Conservation (phyloP, 306 rosid genomes). For the Gillenia trifoliata region DNA sequence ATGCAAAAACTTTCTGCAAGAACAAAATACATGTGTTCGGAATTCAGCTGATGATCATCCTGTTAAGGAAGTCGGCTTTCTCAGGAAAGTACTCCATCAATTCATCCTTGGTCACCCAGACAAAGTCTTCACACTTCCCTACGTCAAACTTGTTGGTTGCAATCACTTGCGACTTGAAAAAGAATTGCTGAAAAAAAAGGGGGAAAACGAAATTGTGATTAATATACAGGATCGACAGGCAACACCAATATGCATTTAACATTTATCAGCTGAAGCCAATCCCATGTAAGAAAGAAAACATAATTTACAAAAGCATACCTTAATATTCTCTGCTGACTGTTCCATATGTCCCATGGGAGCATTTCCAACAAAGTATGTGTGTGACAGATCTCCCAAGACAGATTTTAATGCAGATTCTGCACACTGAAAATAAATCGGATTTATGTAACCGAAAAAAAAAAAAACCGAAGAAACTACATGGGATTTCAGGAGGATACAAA, state of each 20-base stretch:
- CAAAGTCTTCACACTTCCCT: conserved; percentile 63
- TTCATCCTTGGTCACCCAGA: conserved; percentile 94
- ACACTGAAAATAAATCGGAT: conserved; percentile 46
- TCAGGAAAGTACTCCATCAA: conserved; percentile 75
- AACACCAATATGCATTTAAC: background rate
- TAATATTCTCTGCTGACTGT: conserved; percentile 47
- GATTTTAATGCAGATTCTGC: conserved; percentile 80
- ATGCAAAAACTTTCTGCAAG: conserved; percentile 3
- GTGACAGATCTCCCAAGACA: conserved; percentile 72
- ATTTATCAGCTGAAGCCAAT: background rate
- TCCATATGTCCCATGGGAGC: conserved; percentile 89
- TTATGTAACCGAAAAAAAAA: background rate
- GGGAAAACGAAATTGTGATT: too few relatives aligned
- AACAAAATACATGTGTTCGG: background rate
- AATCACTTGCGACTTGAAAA: conserved; percentile 87
- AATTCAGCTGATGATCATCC: conserved; percentile 80
- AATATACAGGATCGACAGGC: conserved; percentile 7
- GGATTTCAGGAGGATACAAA: background rate
- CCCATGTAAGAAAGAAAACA: background rate
- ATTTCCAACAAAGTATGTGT: conserved; percentile 91
- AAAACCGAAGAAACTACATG: background rate
- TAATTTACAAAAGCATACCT: conserved; percentile 40
- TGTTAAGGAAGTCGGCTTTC: conserved; percentile 62
- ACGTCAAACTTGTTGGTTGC: conserved; percentile 57
- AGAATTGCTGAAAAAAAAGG: conserved; percentile 53